Base-by-base conservation (phyloP, 1,284 basidiomycete genomes). In the Trametes polyzona region DNA sequence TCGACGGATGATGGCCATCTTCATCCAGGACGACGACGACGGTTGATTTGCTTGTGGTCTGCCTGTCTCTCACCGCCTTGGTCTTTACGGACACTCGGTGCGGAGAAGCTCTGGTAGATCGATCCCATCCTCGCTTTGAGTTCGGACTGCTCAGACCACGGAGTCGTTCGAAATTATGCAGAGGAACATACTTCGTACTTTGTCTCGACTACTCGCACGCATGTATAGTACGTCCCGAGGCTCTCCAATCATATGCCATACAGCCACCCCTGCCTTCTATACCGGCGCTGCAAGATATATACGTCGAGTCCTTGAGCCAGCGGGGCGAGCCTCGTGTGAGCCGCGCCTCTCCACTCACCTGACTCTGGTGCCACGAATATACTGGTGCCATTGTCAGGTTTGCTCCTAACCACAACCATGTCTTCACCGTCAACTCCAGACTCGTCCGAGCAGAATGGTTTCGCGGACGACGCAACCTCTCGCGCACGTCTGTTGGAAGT, bases 81-180 rank as follows among this genome's bases (percentile, higher is more conserved):
- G 69, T 70, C 71, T 64, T 63, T 64, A 51, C 39, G 64, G 50
- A 51, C 52, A 47, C 56, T 76, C 81, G 50, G 27, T 40, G 59
- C 61, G 66, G 79, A 63, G 66, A 64, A 74, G 69, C 81, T 84
- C 83, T 88, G 86, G 81, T 60, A 91, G 80, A 91, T 62, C 42
- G 70, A 84, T 37, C 42, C 30, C n/a, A 73, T 74, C 73, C 86
- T 87, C 81, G 76, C 87, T 82, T 90, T 91, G 90, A 92, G 90
- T 92, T 87, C 85, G 88, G 80, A 69, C 74, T 69, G 73, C 79
- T 79, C 75, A 76, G 65, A 52, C 69, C 16, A 55, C 76, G 84
- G 83, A 82, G 82, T 76, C 75, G 76, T 78, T 78, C 83, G 87
- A 87, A 92, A 92, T 92, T 92, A 76, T 83, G 87, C 73, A 75